A percentile compares a stretch with the other conserved stretches of the same genome.
These are phyloP conservation scores for Hygrophorus pudorinus DNA, from an alignment of 768 basidiomycete species.

Conservation along the genomic window DNA sequence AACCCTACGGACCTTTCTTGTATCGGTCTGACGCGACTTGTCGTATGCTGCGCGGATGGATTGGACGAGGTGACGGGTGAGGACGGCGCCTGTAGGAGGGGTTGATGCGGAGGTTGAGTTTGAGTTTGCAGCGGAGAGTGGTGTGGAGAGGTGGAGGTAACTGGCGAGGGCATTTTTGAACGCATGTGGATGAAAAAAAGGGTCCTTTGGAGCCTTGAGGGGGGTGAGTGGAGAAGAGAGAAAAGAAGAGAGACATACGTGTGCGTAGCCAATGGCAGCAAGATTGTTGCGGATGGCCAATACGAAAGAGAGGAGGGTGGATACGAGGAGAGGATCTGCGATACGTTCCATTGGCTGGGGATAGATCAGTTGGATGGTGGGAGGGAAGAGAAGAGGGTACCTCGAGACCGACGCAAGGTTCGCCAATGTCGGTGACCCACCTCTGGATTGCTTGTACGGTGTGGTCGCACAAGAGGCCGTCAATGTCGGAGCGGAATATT, in stretches of 20 bases:
- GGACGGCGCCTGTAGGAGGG: slow-evolving; percentile 15
- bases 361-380: slow-evolving; percentile 2
- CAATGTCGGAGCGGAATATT: slow-evolving; percentile 17
- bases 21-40: slow-evolving; percentile 35
- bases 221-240: slow-evolving; percentile 1
- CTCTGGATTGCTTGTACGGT: slow-evolving; percentile 61
- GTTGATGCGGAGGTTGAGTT: slow-evolving; percentile 6
- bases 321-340: slow-evolving; percentile 62
- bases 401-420: slow-evolving; percentile 52
- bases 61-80: slow-evolving; percentile 37
- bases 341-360: slow-evolving; percentile 60
- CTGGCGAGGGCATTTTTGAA: slow-evolving; percentile 42
- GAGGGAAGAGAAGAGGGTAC: slow-evolving; percentile 18
- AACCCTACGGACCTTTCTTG: slow-evolving; percentile 52
- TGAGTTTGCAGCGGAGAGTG: slow-evolving; percentile 14
- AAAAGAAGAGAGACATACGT: slow-evolving; percentile 16
- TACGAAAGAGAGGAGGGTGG: slow-evolving; percentile 61
- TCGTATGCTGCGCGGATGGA: slow-evolving; percentile 40
- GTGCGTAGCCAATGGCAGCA: slow-evolving; percentile 38
- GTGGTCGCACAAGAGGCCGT: slow-evolving; percentile 71
- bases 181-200: slow-evolving; percentile 58
- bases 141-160: slow-evolving; percentile 19
- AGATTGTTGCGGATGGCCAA: slow-evolving; percentile 63
- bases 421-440: slow-evolving; percentile 63
- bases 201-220: slow-evolving; percentile 52